These are phyloP conservation scores for Vigna nakashimae DNA, from an alignment of 306 rosid genomes.

Conservation along the genomic window DNA sequence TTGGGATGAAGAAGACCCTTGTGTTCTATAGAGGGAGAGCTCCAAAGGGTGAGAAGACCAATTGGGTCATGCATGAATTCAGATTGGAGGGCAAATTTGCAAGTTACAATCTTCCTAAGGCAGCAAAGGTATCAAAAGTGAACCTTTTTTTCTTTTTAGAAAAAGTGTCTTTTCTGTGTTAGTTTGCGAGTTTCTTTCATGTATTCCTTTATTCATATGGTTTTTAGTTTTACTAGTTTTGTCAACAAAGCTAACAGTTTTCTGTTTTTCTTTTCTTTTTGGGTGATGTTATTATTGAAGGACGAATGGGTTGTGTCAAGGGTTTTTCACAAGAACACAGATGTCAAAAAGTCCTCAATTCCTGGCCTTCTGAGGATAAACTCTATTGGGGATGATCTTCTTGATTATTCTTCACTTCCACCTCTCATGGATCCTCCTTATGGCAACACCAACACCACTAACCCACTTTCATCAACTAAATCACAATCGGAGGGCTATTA, in stretches of 20 bases:
- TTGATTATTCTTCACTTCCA: constrained; percentile 73
- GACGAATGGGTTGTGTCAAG: constrained; percentile 94
- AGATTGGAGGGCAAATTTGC: constrained; percentile 77
- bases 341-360: constrained; percentile 44
- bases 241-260: constrained; percentile 37
- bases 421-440: constrained; percentile 67
- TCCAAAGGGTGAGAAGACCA: constrained; percentile 87
- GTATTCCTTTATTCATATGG: constrained; percentile 32
- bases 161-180: constrained; percentile 49
- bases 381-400: constrained; percentile 62
- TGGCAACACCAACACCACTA: constrained; percentile 21
- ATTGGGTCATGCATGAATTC: constrained; percentile 98
- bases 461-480: constrained; percentile 43
- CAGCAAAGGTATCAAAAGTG: constrained; percentile 59
- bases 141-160: constrained; percentile 25
- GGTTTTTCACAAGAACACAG: constrained; percentile 80
- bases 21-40: constrained; percentile 96
- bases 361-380: constrained; percentile 53
- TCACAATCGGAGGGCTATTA: constrained; percentile 54
- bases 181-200: constrained; percentile 62
- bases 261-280: neutral
- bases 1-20: constrained; percentile 96
- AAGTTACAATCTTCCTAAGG: constrained; percentile 54
- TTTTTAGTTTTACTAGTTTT: constrained; percentile 30
- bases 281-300: constrained; percentile 47